phyloP scores from a whole-genome alignment of 2,329 filamentous ascomycete species.

The Colletotrichum chrysophilum region DNA sequence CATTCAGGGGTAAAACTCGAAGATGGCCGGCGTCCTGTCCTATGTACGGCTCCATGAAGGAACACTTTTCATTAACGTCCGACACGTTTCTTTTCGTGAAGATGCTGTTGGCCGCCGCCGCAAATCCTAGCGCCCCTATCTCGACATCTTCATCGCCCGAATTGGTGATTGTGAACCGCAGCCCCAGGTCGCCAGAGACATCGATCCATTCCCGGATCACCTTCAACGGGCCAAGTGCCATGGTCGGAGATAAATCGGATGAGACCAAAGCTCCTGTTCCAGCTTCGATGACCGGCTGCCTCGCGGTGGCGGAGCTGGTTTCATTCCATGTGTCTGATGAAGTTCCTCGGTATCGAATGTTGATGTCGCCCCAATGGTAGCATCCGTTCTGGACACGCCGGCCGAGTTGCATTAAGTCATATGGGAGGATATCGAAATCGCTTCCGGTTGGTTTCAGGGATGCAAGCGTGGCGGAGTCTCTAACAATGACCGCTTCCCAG shows the following conservation, averaged over 20 bases:
- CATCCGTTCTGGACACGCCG: conserved; percentile 54
- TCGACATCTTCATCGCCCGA: conserved; percentile 44
- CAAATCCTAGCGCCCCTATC: conserved; percentile 61
- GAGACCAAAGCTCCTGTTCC: conserved; percentile 61
- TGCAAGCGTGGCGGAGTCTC: conserved; percentile 50
- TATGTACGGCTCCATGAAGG: conserved; percentile 62
- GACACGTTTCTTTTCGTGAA: conserved; percentile 55
- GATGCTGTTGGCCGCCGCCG: conserved; percentile 67
- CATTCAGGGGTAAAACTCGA: conserved; percentile 53
- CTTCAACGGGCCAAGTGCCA: conserved; percentile 44
- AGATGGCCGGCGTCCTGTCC: conserved; percentile 63
- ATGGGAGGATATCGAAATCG: conserved; percentile 60
- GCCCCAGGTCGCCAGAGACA: conserved; percentile 50
- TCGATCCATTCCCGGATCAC: conserved; percentile 58
- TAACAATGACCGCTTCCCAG: conserved; percentile 46
- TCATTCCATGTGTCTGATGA: conserved; percentile 45
- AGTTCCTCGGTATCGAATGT: conserved; percentile 53
- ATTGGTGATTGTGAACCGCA: conserved; percentile 58
- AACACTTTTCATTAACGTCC: conserved; percentile 55
- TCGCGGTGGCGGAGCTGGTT: conserved; percentile 48
- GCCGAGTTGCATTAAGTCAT: conserved; percentile 44
- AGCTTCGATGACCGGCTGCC: conserved; percentile 36
- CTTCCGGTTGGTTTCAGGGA: conserved; percentile 46
- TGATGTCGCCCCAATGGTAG: conserved; percentile 65
- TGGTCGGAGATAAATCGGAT: conserved; percentile 48